Percentiles rank a stretch among this genome's conserved stretches.
These are phyloP conservation scores for Puya raimondii DNA, from an alignment of 176 grass and related monocot species.

Conservation along the genomic window DNA sequence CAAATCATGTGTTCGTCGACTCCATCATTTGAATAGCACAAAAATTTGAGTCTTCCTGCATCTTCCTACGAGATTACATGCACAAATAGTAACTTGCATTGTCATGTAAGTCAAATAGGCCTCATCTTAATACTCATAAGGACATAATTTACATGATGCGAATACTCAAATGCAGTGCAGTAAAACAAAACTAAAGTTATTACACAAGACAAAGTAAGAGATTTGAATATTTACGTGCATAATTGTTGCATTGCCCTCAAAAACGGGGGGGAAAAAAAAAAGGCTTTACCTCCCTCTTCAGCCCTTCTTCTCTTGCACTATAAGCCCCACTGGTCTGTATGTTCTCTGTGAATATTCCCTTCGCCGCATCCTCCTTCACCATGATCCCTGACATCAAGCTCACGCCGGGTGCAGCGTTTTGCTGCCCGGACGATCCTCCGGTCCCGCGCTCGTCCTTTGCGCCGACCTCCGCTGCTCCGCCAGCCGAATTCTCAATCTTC, in stretches of 20 bases:
- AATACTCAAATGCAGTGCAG: no score
- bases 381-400: constrained; percentile 24
- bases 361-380: constrained; percentile 43
- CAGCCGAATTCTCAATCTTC: constrained; percentile 20
- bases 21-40: constrained; percentile 90
- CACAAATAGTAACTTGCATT: no score
- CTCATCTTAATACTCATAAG: no score
- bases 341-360: constrained; percentile 86
- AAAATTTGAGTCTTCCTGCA: constrained; percentile 65
- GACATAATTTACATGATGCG: no score
- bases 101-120: no score
- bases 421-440: constrained; percentile 3
- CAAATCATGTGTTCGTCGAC: constrained; percentile 98
- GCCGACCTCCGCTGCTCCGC: constrained; percentile 7
- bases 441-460: constrained; percentile 30
- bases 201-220: no score
- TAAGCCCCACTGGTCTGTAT: constrained; percentile 95
- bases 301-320: constrained; percentile 81
- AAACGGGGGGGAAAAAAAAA: neutral
- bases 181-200: no score
- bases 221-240: no score
- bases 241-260: neutral
- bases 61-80: constrained; percentile 54
- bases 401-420: constrained; percentile 1
- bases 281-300: constrained; percentile 65